Evolutionary conservation across 2,329 filamentous ascomycete genomes (phyloP), one percentile per base, ranked within the genome.

Genomic region (Periconia sp.): DNA sequence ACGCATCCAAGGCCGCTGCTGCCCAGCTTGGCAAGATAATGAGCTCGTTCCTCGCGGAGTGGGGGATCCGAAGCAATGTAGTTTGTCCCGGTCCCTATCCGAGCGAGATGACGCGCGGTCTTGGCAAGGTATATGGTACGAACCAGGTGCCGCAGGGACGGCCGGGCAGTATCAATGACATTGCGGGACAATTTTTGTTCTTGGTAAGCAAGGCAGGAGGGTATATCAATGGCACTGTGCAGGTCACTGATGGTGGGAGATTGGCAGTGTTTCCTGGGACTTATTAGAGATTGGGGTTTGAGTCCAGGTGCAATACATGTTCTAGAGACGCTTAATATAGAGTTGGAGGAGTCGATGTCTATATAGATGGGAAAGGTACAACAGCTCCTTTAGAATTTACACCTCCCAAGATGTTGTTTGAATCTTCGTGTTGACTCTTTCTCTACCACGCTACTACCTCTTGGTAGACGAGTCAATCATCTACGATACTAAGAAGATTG

Each of bases 211-310:
- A 74, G 28, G 74, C 73, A 5, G 78, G 77, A 1, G 71, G 70
- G 10, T 83, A 82, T 61, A 68, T 78, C 36, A 83, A 83, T 60
- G 81, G 81, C 0, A 73, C 68, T 40, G 68, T 78, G 12, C 71
- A 78, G 37, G 59, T 80, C 2, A 69, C 72, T 6, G 75, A 78
- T 62, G 75, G 75, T 1, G 75, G 75, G 5, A 63, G 73, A 39
- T 40, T 66, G 36, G 46, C 57, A 0, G 63, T 70, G 7, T 65
- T 63, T 36, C 69, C 69, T 4, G 50, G 56, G 17, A 63, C 59
- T 1, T 72, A 71, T 42, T 72, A 52, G 43, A n/a, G n/a, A n/a
- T n/a, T n/a, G n/a, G n/a, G n/a, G n/a, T n/a, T n/a, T n/a, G n/a
- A n/a, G n/a, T n/a, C n/a, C n/a, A n/a, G n/a, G n/a, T n/a, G n/a